phyloP scores from a whole-genome alignment of 2,329 filamentous ascomycete species.

The Catunica adiposa region DNA sequence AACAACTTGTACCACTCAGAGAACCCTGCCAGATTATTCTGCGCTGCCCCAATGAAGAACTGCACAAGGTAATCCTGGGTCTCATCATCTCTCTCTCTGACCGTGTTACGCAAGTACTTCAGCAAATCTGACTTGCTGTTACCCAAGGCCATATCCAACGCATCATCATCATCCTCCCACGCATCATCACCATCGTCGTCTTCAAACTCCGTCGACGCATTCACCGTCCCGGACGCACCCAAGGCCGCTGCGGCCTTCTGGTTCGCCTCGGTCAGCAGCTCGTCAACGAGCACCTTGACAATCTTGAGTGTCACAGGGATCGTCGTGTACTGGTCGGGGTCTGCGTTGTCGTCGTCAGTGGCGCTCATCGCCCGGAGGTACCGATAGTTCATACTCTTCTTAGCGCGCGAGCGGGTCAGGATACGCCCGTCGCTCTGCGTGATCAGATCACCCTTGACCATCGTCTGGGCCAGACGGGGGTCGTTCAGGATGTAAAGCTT shows the following conservation, averaged over 20 bases:
- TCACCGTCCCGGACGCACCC: slow-evolving; percentile 45
- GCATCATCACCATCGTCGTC: slow-evolving; percentile 48
- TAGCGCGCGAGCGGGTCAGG: slow-evolving; percentile 83
- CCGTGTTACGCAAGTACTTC: slow-evolving; percentile 49
- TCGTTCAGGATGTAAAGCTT: slow-evolving; percentile 84
- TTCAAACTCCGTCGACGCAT: slow-evolving; percentile 36
- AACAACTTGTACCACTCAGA: slow-evolving; percentile 40
- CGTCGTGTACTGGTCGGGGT: slow-evolving; percentile 78
- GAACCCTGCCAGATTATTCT: slow-evolving; percentile 40
- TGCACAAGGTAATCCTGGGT: slow-evolving; percentile 70
- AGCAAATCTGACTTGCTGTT: slow-evolving; percentile 62
- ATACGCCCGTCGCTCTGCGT: slow-evolving; percentile 64
- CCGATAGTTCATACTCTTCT: slow-evolving; percentile 43
- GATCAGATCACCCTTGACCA: slow-evolving; percentile 84
- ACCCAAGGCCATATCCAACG: slow-evolving; percentile 52
- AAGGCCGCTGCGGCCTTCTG: slow-evolving; percentile 41
- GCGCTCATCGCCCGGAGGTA: slow-evolving; percentile 10
- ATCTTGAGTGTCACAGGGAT: slow-evolving; percentile 87
- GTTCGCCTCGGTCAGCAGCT: slow-evolving; percentile 68
- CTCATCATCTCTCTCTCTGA: slow-evolving; percentile 68
- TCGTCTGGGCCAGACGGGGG: slow-evolving; percentile 56
- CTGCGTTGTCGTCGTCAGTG: slow-evolving; percentile 25
- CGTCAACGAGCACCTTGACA: slow-evolving; percentile 85
- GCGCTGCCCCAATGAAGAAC: slow-evolving; percentile 53
- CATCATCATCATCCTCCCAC: slow-evolving; percentile 80